Conservation (phyloP, 2,329 filamentous ascomycete species). For the Lecanicillium sp. region DNA sequence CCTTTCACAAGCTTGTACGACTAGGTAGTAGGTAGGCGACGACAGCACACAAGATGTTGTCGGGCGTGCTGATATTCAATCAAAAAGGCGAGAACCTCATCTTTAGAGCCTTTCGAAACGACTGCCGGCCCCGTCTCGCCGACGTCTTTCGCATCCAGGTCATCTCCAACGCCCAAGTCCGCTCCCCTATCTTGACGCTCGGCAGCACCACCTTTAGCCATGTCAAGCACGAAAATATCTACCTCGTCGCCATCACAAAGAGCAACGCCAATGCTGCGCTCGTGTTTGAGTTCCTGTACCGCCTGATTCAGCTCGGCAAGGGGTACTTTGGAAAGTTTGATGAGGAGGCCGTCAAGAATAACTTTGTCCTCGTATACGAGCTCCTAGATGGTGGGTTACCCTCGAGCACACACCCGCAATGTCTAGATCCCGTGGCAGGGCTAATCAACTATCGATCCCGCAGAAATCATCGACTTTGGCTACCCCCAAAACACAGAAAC, state of each 20-base stretch:
- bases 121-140: conserved; percentile 92
- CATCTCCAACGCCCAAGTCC: conserved; percentile 95
- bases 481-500: conserved; percentile 99
- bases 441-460: background rate
- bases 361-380: conserved; percentile 98
- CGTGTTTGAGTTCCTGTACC: conserved; percentile 96
- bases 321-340: conserved; percentile 99
- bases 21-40: background rate
- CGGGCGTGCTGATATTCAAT: conserved; percentile 96
- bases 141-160: conserved; percentile 99
- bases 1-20: too few relatives aligned
- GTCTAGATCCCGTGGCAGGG: background rate
- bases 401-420: background rate
- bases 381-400: conserved; percentile 67
- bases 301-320: conserved; percentile 79
- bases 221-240: conserved; percentile 99
- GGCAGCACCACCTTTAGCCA: conserved; percentile 98
- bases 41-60: conserved; percentile 63
- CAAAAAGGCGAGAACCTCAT: conserved; percentile 99
- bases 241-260: conserved; percentile 93
- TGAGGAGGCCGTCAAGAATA: conserved; percentile 99
- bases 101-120: conserved; percentile 96
- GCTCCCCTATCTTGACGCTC: conserved; percentile 92
- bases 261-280: conserved; percentile 98
- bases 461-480: conserved; percentile 97